These are phyloP conservation scores for Schrenkiella parvula DNA, from an alignment of 345 rosid species.

Conservation along the genomic window DNA sequence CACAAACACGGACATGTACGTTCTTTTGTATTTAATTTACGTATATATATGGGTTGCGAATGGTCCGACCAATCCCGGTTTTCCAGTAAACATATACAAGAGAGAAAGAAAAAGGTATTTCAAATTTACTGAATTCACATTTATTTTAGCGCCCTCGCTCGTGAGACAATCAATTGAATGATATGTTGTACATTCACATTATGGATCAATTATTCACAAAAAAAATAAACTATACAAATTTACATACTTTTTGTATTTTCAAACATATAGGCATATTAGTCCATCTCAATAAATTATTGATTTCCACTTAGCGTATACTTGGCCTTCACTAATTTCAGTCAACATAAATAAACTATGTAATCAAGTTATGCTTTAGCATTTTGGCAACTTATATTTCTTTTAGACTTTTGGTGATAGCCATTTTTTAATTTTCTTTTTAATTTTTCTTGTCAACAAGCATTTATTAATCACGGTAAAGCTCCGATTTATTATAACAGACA, in stretches of 20 bases:
- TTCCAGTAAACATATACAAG: background rate
- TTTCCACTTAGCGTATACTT: background rate
- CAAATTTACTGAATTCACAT: slow-evolving; percentile 18
- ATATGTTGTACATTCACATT: slow-evolving; percentile 15
- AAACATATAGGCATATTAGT: background rate
- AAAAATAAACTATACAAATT: background rate
- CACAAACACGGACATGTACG: slow-evolving; percentile 24
- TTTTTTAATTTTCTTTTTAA: too few species aligned
- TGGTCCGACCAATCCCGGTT: slow-evolving; percentile 35
- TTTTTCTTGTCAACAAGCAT: too few species aligned
- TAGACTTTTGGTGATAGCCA: background rate
- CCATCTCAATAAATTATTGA: background rate
- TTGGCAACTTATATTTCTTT: background rate
- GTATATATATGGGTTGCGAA: slow-evolving; percentile 17
- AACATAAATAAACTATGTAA: background rate
- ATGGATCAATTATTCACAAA: background rate
- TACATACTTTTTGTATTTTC: background rate
- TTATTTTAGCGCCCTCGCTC: slow-evolving; percentile 26
- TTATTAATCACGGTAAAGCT: too few species aligned
- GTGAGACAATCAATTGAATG: slow-evolving; percentile 32
- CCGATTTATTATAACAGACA: too few species aligned
- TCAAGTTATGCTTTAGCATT: background rate
- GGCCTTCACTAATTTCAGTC: background rate
- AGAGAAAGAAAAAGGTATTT: background rate
- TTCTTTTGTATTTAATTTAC: slow-evolving; percentile 12